phyloP scores from a whole-genome alignment of 345 rosid species.

The Boechera stricta region DNA sequence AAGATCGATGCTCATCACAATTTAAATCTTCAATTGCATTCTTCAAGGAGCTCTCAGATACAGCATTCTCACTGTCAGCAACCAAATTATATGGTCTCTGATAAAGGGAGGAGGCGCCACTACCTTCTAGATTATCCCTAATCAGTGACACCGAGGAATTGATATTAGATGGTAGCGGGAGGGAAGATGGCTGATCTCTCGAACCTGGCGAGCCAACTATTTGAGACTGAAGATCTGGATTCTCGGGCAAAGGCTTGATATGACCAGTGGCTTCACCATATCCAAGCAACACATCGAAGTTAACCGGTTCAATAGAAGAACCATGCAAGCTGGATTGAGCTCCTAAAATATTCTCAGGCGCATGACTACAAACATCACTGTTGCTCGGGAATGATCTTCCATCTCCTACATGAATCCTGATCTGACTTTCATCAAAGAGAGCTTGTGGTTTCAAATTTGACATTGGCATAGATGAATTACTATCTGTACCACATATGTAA shows the following conservation, averaged over 20 bases:
- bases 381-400: constrained; percentile 38
- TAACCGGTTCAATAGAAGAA: constrained; percentile 47
- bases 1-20: constrained; percentile 43
- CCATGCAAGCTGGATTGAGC: constrained; percentile 42
- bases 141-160: constrained; percentile 37
- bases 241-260: constrained; percentile 51
- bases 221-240: constrained; percentile 50
- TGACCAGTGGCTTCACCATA: constrained; percentile 43
- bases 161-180: constrained; percentile 46
- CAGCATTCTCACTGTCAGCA: constrained; percentile 38
- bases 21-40: constrained; percentile 46
- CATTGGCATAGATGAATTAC: constrained; percentile 47
- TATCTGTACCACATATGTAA: constrained; percentile 11
- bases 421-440: constrained; percentile 48
- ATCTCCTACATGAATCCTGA: constrained; percentile 46
- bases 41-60: constrained; percentile 43
- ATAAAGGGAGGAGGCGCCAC: constrained; percentile 46
- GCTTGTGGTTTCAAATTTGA: constrained; percentile 41
- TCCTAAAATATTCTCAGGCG: constrained; percentile 28
- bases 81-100: constrained; percentile 36
- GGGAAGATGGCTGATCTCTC: constrained; percentile 56
- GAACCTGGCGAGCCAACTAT: constrained; percentile 67
- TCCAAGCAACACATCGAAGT: constrained; percentile 47
- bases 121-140: constrained; percentile 49
- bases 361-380: constrained; percentile 42